These are phyloP conservation scores for Globisporangium alternatum DNA, from an alignment of 352 stramenopile genomes.

Conservation along the genomic window DNA sequence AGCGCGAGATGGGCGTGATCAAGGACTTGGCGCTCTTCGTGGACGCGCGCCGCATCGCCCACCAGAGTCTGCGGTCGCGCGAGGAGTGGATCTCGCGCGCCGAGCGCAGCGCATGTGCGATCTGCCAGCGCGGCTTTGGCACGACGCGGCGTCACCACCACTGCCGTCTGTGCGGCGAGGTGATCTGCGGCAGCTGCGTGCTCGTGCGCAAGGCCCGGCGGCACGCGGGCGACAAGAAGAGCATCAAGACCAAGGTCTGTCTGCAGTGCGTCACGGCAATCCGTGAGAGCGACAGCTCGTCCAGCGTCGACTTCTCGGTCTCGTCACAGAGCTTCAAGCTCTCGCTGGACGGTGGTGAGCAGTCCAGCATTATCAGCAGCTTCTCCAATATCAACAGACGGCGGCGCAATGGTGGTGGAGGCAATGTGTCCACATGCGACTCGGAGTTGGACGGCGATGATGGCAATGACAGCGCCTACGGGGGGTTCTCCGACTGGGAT, in stretches of 20 bases:
- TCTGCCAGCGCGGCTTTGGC: conserved; percentile 61
- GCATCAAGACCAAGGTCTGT: conserved; percentile 61
- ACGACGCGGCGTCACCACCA: conserved; percentile 66
- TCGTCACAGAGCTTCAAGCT: background rate
- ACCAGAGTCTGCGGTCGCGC: conserved; percentile 45
- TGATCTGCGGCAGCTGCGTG: conserved; percentile 71
- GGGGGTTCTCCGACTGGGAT: conserved; percentile 13
- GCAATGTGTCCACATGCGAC: conserved; percentile 4
- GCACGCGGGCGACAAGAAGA: conserved; percentile 24
- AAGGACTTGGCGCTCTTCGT: conserved; percentile 55
- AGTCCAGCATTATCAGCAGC: background rate
- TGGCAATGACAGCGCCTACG: background rate
- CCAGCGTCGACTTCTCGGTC: conserved; percentile 2
- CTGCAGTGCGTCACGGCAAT: conserved; percentile 52
- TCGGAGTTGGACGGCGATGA: conserved; percentile 9
- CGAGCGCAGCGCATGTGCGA: conserved; percentile 37
- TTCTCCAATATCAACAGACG: background rate
- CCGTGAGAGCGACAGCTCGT: conserved; percentile 23
- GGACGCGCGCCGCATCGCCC: conserved; percentile 65
- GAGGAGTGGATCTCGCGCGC: conserved; percentile 53
- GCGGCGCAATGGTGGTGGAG: background rate
- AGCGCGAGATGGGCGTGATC: conserved; percentile 48
- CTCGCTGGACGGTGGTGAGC: background rate
- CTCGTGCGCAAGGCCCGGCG: conserved; percentile 43
- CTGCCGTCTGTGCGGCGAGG: conserved; percentile 74